These are phyloP conservation scores for Diospyros lotus DNA, from an alignment of 148 eudicot genomes.

Conservation along the genomic window DNA sequence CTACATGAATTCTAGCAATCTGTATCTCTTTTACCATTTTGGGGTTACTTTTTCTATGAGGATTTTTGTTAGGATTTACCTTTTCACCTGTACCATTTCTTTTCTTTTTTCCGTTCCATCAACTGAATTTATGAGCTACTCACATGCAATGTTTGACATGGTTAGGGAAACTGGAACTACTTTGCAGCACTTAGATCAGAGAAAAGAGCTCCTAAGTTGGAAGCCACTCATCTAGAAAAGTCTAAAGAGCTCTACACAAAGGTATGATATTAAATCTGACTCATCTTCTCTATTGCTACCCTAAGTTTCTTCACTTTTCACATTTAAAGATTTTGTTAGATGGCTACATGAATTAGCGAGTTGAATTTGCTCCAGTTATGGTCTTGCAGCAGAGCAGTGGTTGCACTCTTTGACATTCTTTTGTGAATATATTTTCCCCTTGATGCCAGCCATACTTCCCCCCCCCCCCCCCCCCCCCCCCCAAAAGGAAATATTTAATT, in stretches of 20 bases:
- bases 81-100: not conserved
- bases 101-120: conserved; percentile 1
- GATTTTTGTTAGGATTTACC: too few species aligned
- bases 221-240: conserved; percentile 90
- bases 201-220: conserved; percentile 83
- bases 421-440: not conserved
- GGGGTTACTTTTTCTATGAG: too few species aligned
- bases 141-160: conserved; percentile 16
- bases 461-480: too few species aligned
- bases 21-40: too few species aligned
- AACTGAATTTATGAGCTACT: conserved; percentile 10
- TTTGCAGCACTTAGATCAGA: conserved; percentile 93
- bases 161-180: conserved; percentile 97
- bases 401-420: not conserved
- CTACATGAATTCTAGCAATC: too few species aligned
- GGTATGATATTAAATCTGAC: conserved; percentile 36
- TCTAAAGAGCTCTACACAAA: conserved; percentile 87
- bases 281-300: not conserved
- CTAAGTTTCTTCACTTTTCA: not conserved
- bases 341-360: not conserved
- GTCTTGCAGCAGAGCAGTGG: not conserved
- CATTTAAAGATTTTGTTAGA: not conserved
- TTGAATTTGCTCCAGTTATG: conserved; percentile 1
- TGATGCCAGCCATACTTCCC: not conserved
- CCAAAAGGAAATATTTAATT: too few species aligned